phyloP scores from a whole-genome alignment of 371 early-diverging fungal genomes.

The Lichtheimia corymbifera region DNA sequence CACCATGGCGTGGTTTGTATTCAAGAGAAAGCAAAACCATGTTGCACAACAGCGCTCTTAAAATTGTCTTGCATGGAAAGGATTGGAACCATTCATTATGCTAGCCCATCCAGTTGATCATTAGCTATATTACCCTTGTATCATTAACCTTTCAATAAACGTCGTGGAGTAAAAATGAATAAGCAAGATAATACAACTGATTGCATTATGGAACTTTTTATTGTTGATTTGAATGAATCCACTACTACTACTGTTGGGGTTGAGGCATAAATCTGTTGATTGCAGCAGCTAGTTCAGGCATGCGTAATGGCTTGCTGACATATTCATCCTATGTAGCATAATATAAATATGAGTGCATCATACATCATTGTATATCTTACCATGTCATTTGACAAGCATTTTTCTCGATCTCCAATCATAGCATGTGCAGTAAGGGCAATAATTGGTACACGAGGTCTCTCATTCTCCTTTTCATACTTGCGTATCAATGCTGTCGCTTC shows the following conservation, averaged over 20 bases:
- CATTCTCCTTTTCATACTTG: slow-evolving; percentile 43
- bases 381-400: slow-evolving; percentile 77
- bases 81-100: no score
- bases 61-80: no score
- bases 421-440: slow-evolving; percentile 82
- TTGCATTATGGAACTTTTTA: no score
- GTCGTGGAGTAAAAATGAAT: no score
- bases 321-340: slow-evolving; percentile 53
- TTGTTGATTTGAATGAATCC: no score
- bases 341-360: background rate
- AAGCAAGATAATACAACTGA: no score
- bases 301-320: slow-evolving; percentile 62
- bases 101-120: no score
- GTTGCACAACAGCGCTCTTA: no score
- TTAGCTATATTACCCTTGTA: no score
- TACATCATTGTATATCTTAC: slow-evolving; percentile 23
- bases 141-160: no score
- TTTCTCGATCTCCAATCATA: slow-evolving; percentile 80
- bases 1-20: background rate
- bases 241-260: background rate
- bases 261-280: slow-evolving; percentile 47
- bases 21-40: no score
- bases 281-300: slow-evolving; percentile 52
- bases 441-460: slow-evolving; percentile 57
- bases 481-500: slow-evolving; percentile 76